phyloP scores from a whole-genome alignment of 345 rosid genomes.

The Camelina hispida region DNA sequence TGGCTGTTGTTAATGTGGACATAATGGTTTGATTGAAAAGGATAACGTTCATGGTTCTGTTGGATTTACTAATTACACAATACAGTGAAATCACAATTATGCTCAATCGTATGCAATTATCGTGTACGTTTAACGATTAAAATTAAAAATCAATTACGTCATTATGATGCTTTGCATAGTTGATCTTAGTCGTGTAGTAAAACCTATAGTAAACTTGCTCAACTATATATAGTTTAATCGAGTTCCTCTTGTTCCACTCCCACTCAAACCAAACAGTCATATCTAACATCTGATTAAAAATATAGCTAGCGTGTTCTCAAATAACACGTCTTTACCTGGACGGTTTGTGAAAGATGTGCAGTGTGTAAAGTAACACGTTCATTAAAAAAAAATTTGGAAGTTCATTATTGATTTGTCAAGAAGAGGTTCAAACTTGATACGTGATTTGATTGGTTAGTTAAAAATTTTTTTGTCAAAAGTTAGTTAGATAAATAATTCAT shows the following conservation, averaged over 20 bases:
- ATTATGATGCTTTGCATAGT: not conserved
- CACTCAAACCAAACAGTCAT: not conserved
- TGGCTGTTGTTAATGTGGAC: not conserved
- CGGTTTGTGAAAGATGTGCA: not conserved
- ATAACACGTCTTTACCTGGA: not conserved
- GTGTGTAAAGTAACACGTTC: too few relatives aligned
- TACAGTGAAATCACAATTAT: not conserved
- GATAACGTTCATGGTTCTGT: not conserved
- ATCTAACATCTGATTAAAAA: not conserved
- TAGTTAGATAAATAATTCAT: not conserved
- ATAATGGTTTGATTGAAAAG: not conserved
- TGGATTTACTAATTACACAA: not conserved
- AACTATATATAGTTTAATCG: too few relatives aligned
- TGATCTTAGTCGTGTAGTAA: too few relatives aligned
- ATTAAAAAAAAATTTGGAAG: not conserved
- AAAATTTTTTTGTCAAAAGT: too few relatives aligned
- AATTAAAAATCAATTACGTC: not conserved
- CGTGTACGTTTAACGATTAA: not conserved
- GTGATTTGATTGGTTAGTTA: conserved; percentile 1
- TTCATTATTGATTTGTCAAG: conserved; percentile 12
- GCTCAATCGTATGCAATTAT: conserved; percentile 2
- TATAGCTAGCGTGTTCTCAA: not conserved
- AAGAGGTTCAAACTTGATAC: not conserved
- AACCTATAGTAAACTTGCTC: too few relatives aligned
- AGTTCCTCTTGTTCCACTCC: not conserved